Evolutionary conservation across 2,329 filamentous ascomycete genomes (phyloP).

Genomic region (Spiromastix sp.): DNA sequence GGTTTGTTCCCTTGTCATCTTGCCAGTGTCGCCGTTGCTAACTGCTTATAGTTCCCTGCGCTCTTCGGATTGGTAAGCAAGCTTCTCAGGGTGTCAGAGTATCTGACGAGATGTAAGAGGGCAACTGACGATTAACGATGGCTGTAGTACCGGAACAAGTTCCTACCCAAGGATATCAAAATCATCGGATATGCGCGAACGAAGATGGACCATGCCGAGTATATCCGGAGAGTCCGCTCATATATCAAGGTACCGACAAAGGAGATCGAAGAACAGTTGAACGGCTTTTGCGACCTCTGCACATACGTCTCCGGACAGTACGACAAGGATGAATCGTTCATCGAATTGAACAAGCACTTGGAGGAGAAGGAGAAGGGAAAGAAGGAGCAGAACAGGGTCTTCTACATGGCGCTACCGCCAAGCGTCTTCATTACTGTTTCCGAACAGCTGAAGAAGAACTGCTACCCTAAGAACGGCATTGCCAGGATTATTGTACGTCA

Average conservation of each 20-base stretch:
- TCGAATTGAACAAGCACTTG: constrained; percentile 73
- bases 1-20: constrained; percentile 41
- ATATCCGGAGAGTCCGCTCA: constrained; percentile 84
- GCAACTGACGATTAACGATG: constrained; percentile 1
- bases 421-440: constrained; percentile 98
- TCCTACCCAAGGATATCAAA: constrained; percentile 88
- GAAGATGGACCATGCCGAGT: constrained; percentile 98
- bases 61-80: constrained; percentile 87
- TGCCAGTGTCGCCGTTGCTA: constrained; percentile 6
- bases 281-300: constrained; percentile 80
- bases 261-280: constrained; percentile 89
- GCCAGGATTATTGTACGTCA: constrained; percentile 78
- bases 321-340: constrained; percentile 91
- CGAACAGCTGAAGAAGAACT: constrained; percentile 93
- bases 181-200: constrained; percentile 98
- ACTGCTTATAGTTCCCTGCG: constrained; percentile 65
- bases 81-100: neutral
- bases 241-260: constrained; percentile 99
- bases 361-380: constrained; percentile 73
- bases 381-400: constrained; percentile 79
- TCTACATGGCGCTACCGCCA: constrained; percentile 98
- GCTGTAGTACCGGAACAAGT: constrained; percentile 88
- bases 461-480: constrained; percentile 85
- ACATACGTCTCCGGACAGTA: constrained; percentile 96
- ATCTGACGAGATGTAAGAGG: constrained; percentile 1